These are phyloP conservation scores for Cylindrotheca closterium DNA, from an alignment of 108 stramenopile genomes.

Conservation along the genomic window DNA sequence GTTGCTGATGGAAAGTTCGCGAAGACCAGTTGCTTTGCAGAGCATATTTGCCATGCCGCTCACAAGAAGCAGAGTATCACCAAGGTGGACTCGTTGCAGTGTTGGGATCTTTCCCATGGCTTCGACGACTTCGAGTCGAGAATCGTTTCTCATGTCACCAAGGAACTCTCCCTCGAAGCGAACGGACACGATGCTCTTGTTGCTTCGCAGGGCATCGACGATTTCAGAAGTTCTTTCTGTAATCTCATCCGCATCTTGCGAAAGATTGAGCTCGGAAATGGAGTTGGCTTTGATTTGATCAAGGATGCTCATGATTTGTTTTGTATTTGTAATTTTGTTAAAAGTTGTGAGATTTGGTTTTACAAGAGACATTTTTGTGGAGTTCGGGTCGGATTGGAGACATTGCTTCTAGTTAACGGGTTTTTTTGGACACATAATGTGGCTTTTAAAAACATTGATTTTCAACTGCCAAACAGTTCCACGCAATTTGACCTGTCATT, in stretches of 20 bases:
- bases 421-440: too few species aligned
- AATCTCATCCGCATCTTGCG: background rate
- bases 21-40: background rate
- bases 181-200: constrained; percentile 5
- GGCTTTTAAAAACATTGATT: too few species aligned
- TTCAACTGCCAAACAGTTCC: too few species aligned
- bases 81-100: constrained; percentile 5
- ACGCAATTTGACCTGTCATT: too few species aligned
- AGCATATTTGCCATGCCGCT: constrained; percentile 6
- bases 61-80: background rate
- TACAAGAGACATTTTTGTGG: too few species aligned
- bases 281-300: constrained; percentile 13
- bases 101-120: constrained; percentile 1
- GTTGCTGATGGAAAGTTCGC: background rate
- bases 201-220: constrained; percentile 7
- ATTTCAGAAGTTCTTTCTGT: background rate
- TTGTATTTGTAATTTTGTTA: too few species aligned
- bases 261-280: constrained; percentile 3
- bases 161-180: constrained; percentile 6
- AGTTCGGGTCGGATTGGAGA: too few species aligned
- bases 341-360: too few species aligned
- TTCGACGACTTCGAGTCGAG: constrained; percentile 4
- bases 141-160: constrained; percentile 3
- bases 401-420: too few species aligned
- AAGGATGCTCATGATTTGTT: constrained; percentile 11